Conservation (phyloP, 345 rosid species). For the Laguncularia racemosa region DNA sequence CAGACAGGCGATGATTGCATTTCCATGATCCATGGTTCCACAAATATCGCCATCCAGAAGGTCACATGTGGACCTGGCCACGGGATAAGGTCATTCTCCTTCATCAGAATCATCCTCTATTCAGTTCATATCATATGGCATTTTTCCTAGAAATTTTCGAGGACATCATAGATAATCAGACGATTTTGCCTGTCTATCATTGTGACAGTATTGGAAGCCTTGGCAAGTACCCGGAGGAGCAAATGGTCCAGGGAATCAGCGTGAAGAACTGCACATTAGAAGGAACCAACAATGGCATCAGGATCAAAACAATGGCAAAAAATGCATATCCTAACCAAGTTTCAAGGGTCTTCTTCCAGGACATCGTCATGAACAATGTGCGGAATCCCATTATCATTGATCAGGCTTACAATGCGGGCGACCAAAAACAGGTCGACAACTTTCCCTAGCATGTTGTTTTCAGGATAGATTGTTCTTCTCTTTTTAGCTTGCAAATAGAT, state of each 20-base stretch:
- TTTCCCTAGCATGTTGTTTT: background rate
- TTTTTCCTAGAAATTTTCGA: background rate
- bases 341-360: constrained; percentile 26
- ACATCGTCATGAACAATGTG: constrained; percentile 46
- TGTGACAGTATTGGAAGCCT: constrained; percentile 64
- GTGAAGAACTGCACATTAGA: constrained; percentile 43
- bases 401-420: constrained; percentile 31
- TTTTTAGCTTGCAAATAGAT: background rate
- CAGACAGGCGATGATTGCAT: constrained; percentile 71
- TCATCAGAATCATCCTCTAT: too few relatives aligned
- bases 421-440: constrained; percentile 11
- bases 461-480: background rate
- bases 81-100: constrained; percentile 42
- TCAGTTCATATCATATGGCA: background rate
- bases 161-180: background rate
- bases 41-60: constrained; percentile 30
- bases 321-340: constrained; percentile 37
- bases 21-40: constrained; percentile 53
- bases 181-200: background rate
- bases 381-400: constrained; percentile 61
- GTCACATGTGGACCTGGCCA: constrained; percentile 77
- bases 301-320: constrained; percentile 66
- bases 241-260: constrained; percentile 39
- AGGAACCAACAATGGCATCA: constrained; percentile 49
- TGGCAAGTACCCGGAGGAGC: constrained; percentile 48